Base-by-base conservation (phyloP, 2,329 filamentous ascomycete species). In the Stachybotrys chlorohalonatus region DNA sequence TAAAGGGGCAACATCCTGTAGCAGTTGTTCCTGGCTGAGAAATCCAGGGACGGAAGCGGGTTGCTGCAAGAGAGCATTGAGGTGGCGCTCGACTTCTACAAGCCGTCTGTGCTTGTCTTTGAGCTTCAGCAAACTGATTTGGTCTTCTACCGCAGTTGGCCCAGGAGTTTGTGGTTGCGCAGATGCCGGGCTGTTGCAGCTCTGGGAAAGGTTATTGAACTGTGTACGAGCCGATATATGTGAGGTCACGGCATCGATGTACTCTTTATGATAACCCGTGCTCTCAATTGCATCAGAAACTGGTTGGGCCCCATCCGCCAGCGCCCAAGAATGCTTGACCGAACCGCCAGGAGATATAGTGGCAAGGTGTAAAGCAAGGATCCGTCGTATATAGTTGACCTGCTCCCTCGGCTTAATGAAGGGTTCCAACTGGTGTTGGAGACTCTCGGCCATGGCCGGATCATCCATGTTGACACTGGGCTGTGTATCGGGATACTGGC, bases 371-470 rank as follows among this genome's bases (percentile, higher is more conserved):
- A 79, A 73, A 47, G 79, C 75, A 49, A 84, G 63, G 32, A 83
- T 69, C 52, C 77, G 78, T 57, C 80, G 75, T 54, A 86, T 79
- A 50, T 79, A 78, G 42, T 76, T 71, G 51, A 77, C 74, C 59
- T 86, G 80, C 55, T 84, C 80, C 31, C 81, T 75, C 31, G 79
- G 75, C 52, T 79, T 81, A 54, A 85, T 71, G 57, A 76, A 83
- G 5, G 79, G 76, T 39, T 73, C 69, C 24, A 86, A 71, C 16
- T 67, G 69, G 47, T 69, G 66, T 54, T 76, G 72, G 39, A 79
- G 66, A 39, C 67, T 67, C 51, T 70, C 63, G 54, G 64, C 52
- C 11, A 57, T 58, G 42, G 75, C 70, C 17, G 69, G 53, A 58
- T 65, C 59, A 17, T 59, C 46, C 70, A 73, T 72, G 51, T 46